Conservation (phyloP, 2,329 filamentous ascomycete genomes). For the Claviceps spartinae region DNA sequence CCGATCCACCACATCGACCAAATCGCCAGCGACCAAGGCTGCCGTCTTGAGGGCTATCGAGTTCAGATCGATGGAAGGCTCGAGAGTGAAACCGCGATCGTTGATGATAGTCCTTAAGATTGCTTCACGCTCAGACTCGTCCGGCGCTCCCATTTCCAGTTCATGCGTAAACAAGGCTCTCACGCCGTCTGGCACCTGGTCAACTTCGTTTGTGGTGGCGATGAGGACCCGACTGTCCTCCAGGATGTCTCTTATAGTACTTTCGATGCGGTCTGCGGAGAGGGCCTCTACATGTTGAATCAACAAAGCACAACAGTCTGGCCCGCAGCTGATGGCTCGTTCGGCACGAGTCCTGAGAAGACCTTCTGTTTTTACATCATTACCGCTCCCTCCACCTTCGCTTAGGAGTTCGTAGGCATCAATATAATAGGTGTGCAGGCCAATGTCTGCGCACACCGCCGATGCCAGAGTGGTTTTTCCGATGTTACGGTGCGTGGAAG, state of each 20-base stretch:
- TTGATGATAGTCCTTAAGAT: constrained; percentile 70
- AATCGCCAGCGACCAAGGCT: constrained; percentile 82
- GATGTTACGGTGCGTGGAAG: constrained; percentile 85
- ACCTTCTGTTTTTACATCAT: constrained; percentile 88
- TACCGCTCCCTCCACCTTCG: constrained; percentile 68
- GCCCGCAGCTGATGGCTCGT: constrained; percentile 74
- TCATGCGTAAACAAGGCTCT: constrained; percentile 91
- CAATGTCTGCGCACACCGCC: constrained; percentile 73
- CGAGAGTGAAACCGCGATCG: constrained; percentile 61
- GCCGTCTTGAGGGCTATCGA: constrained; percentile 89
- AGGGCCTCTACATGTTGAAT: constrained; percentile 83
- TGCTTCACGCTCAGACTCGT: constrained; percentile 81
- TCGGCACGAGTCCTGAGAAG: constrained; percentile 80
- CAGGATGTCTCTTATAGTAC: constrained; percentile 72
- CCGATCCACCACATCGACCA: constrained; percentile 87
- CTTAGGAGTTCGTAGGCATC: constrained; percentile 89
- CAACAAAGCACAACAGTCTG: constrained; percentile 71
- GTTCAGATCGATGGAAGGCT: constrained; percentile 70
- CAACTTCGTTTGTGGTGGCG: constrained; percentile 88
- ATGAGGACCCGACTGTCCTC: constrained; percentile 70
- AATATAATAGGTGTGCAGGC: constrained; percentile 76
- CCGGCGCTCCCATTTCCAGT: constrained; percentile 81
- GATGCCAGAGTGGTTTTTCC: constrained; percentile 73
- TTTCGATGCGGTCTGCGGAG: constrained; percentile 79
- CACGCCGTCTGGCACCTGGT: constrained; percentile 83